Evolutionary conservation across 306 rosid species (phyloP).

Genomic region (Ormosia semicastrata): DNA sequence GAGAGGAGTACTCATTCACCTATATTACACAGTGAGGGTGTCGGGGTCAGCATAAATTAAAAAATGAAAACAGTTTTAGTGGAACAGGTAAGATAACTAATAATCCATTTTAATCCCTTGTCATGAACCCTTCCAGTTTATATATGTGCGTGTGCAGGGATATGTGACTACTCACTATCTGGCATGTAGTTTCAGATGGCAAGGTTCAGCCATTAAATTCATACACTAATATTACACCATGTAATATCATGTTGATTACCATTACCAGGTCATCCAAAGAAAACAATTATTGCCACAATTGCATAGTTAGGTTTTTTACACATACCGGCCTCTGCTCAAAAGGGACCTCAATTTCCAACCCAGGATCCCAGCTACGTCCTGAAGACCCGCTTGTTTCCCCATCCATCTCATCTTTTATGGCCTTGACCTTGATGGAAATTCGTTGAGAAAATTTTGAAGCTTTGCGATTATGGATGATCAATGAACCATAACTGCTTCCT

Average conservation of each 20-base stretch:
- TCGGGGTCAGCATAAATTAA: background rate
- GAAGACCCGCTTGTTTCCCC: slow-evolving; percentile 74
- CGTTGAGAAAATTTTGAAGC: slow-evolving; percentile 34
- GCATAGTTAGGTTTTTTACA: background rate
- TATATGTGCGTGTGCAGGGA: background rate
- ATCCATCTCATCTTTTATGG: slow-evolving; percentile 66
- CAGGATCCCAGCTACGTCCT: slow-evolving; percentile 86
- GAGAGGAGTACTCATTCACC: slow-evolving; percentile 96
- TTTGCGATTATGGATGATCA: slow-evolving; percentile 43
- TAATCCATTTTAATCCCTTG: slow-evolving; percentile 3
- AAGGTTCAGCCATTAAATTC: slow-evolving; percentile 9
- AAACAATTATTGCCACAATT: background rate
- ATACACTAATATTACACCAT: background rate
- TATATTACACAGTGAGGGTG: slow-evolving; percentile 34
- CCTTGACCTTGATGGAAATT: slow-evolving; percentile 53
- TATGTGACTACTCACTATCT: background rate
- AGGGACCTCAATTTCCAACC: slow-evolving; percentile 87
- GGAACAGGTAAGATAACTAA: background rate
- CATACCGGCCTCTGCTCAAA: slow-evolving; percentile 94
- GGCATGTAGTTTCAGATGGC: background rate
- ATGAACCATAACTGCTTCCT: slow-evolving; percentile 46
- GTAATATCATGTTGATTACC: slow-evolving; percentile 10
- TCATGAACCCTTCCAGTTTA: background rate
- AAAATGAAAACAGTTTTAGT: background rate
- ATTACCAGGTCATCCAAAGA: background rate